A percentile compares a stretch with the other conserved stretches of the same genome.
These are phyloP conservation scores for Bruguiera parviflora DNA, from an alignment of 345 rosid genomes.

Conservation along the genomic window DNA sequence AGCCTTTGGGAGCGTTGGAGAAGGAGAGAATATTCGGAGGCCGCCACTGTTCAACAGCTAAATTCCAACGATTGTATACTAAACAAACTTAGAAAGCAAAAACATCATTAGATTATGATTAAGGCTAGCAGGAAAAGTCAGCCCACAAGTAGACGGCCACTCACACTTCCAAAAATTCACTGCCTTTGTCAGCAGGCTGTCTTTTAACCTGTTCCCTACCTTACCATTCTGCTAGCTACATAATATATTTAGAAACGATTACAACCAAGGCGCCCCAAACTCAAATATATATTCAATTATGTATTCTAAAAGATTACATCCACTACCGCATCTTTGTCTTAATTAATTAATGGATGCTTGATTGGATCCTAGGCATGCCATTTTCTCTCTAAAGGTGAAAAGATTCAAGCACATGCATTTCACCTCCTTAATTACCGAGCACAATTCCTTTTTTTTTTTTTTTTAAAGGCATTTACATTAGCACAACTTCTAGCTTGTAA, in stretches of 20 bases:
- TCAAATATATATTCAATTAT: conserved; percentile 33
- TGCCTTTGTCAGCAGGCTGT: conserved; percentile 85
- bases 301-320: too few species aligned
- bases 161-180: conserved; percentile 79
- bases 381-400: too few species aligned
- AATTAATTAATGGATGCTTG: too few species aligned
- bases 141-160: conserved; percentile 81
- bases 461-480: too few species aligned
- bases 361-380: too few species aligned
- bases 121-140: conserved; percentile 69
- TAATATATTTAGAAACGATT: conserved; percentile 47
- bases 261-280: conserved; percentile 72
- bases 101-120: conserved; percentile 97
- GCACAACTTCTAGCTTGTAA: too few species aligned
- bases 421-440: too few species aligned
- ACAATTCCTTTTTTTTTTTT: too few species aligned
- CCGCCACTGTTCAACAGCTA: conserved; percentile 82
- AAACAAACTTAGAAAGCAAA: conserved; percentile 46
- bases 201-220: conserved; percentile 28
- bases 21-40: conserved; percentile 88
- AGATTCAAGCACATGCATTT: too few species aligned
- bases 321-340: too few species aligned
- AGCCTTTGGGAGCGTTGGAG: conserved; percentile 39
- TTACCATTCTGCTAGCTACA: too few species aligned
- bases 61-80: conserved; percentile 51